Evolutionary conservation across 768 basidiomycete species (phyloP).

Genomic region (Pulveroboletus ravenelii): DNA sequence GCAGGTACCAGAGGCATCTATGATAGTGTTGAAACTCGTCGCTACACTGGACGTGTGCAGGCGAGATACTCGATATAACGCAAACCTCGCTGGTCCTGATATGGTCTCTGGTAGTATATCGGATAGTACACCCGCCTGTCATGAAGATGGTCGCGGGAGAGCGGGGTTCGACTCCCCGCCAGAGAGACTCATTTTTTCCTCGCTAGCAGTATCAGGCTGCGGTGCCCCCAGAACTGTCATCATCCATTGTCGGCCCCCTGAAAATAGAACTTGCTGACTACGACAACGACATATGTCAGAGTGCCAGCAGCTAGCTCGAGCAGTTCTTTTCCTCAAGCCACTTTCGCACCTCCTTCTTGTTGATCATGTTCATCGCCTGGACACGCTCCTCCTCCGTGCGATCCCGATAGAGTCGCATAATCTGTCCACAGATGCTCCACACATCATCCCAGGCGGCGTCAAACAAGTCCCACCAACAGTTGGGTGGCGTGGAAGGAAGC

Average conservation of each 20-base stretch:
- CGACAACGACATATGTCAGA: neutral
- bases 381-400: constrained; percentile 43
- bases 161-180: constrained; percentile 46
- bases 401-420: constrained; percentile 75
- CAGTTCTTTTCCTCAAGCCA: constrained; percentile 66
- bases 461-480: constrained; percentile 92
- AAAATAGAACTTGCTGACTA: neutral
- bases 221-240: no score
- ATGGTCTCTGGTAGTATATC: constrained; percentile 47
- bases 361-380: constrained; percentile 52
- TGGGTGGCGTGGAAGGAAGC: constrained; percentile 64
- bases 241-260: no score
- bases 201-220: no score
- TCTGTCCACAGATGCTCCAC: constrained; percentile 76
- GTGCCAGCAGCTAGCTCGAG: constrained; percentile 12
- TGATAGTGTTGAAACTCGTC: no score
- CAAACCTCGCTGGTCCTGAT: constrained; percentile 36
- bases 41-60: no score
- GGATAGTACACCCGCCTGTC: constrained; percentile 51
- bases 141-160: constrained; percentile 29
- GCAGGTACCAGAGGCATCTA: no score
- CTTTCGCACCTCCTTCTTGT: constrained; percentile 73
- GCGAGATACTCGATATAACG: no score
- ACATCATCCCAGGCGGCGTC: constrained; percentile 89
- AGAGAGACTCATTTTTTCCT: constrained; percentile 25